Evolutionary conservation across 2,329 filamentous ascomycete genomes (phyloP).

Genomic region (Hyphodiscus sp.): DNA sequence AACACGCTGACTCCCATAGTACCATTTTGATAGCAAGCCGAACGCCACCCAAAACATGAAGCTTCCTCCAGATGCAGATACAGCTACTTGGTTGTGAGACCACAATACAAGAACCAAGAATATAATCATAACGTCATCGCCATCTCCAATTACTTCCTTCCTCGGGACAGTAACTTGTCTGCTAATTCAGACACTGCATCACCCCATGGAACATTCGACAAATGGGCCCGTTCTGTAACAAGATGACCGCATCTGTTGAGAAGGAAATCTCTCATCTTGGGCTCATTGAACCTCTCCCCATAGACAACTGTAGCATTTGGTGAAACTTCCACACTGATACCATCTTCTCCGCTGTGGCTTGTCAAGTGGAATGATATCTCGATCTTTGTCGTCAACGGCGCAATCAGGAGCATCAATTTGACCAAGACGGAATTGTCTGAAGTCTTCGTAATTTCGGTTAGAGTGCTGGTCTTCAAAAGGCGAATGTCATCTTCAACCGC

Average conservation of each 20-base stretch:
- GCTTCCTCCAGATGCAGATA: too few relatives aligned
- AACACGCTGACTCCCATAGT: too few relatives aligned
- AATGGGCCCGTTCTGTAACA: conserved; percentile 29
- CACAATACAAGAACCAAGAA: background rate
- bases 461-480: conserved; percentile 55
- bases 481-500: conserved; percentile 54
- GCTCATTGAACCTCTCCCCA: conserved; percentile 70
- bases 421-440: conserved; percentile 60
- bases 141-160: conserved; percentile 37
- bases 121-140: background rate
- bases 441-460: conserved; percentile 56
- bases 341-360: conserved; percentile 38
- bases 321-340: conserved; percentile 47
- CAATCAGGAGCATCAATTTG: conserved; percentile 55
- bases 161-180: conserved; percentile 48
- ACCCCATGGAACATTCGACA: conserved; percentile 43
- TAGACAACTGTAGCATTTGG: conserved; percentile 61
- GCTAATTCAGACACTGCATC: conserved; percentile 50
- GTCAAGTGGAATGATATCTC: conserved; percentile 53
- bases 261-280: conserved; percentile 69
- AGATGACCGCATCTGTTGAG: conserved; percentile 41
- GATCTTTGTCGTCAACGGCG: conserved; percentile 61
- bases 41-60: too few relatives aligned
- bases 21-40: too few relatives aligned
- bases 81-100: too few relatives aligned